phyloP scores from a whole-genome alignment of 2,329 filamentous ascomycete species.

The Calonectria pseudoreteaudii region DNA sequence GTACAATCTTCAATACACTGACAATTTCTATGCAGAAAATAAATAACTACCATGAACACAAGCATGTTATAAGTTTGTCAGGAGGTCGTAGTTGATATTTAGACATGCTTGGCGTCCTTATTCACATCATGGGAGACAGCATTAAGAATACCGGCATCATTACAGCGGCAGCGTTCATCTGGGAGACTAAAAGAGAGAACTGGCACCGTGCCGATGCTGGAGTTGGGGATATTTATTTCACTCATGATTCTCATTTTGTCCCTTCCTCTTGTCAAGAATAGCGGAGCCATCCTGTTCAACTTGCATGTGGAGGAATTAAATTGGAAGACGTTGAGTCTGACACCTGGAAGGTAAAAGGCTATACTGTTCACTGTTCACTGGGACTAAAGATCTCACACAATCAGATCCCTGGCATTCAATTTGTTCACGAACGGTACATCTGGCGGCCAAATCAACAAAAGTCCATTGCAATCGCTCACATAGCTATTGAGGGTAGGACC shows the following conservation, averaged over 20 bases:
- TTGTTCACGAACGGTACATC: conserved; percentile 79
- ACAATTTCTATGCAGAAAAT: conserved; percentile 27
- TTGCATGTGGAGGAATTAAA: conserved; percentile 70
- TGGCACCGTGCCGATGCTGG: conserved; percentile 80
- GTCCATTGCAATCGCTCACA: conserved; percentile 75
- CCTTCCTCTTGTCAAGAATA: conserved; percentile 70
- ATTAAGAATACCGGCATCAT: conserved; percentile 84
- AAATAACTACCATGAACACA: conserved; percentile 60
- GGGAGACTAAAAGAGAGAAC: conserved; percentile 67
- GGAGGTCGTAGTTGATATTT: conserved; percentile 64
- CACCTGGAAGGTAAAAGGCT: conserved; percentile 66
- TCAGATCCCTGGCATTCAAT: conserved; percentile 73
- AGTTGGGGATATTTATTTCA: conserved; percentile 75
- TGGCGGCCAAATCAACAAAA: conserved; percentile 81
- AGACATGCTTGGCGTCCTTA: conserved; percentile 77
- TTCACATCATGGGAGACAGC: conserved; percentile 79
- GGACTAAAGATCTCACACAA: conserved; percentile 28
- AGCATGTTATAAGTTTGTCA: conserved; percentile 52
- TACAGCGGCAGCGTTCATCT: conserved; percentile 75
- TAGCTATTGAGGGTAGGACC: conserved; percentile 70
- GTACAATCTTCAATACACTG: conserved; percentile 20
- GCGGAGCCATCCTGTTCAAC: conserved; percentile 77
- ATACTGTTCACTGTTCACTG: no score
- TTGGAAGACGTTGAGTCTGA: conserved; percentile 75
- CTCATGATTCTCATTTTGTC: conserved; percentile 78